phyloP scores from a whole-genome alignment of 2,329 filamentous ascomycete species.

The Fusarium anguioides region DNA sequence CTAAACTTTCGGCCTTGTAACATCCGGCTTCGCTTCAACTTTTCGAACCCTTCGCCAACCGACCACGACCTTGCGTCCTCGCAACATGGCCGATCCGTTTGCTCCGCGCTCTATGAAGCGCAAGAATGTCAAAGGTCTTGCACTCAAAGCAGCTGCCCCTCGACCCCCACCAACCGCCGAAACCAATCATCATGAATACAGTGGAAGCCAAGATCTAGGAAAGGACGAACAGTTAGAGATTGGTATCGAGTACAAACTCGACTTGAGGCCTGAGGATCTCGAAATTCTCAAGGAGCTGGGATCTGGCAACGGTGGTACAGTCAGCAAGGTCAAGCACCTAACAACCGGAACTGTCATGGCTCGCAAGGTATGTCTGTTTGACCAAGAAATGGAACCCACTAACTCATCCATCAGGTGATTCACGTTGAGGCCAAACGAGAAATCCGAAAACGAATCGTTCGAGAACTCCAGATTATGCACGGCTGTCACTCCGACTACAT shows the following conservation, averaged over 20 bases:
- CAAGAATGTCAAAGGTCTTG: constrained; percentile 98
- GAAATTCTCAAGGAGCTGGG: constrained; percentile 95
- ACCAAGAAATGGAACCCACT: constrained; percentile 12
- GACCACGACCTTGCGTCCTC: constrained; percentile 6
- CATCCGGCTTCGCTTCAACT: constrained; percentile 5
- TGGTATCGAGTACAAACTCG: constrained; percentile 95
- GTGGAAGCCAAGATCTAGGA: constrained; percentile 67
- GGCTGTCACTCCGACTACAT: constrained; percentile 97
- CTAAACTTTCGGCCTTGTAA: constrained; percentile 17
- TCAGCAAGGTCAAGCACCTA: constrained; percentile 96
- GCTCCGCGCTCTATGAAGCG: constrained; percentile 90
- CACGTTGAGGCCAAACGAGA: constrained; percentile 98
- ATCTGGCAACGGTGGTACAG: constrained; percentile 95
- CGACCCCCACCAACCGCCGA: constrained; percentile 79
- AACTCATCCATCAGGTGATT: constrained; percentile 74
- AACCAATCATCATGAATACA: constrained; percentile 71
- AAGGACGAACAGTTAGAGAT: constrained; percentile 82
- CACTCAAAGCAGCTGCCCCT: constrained; percentile 81
- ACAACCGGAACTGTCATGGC: constrained; percentile 98
- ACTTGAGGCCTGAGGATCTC: constrained; percentile 90
- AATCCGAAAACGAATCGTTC: constrained; percentile 94
- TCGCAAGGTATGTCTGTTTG: constrained; percentile 76
- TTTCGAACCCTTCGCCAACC: not conserved
- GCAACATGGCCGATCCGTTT: constrained; percentile 70
- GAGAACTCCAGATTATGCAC: constrained; percentile 98